These are phyloP conservation scores for Gyromitra esculenta DNA, from an alignment of 2,329 filamentous ascomycete species.

Conservation along the genomic window DNA sequence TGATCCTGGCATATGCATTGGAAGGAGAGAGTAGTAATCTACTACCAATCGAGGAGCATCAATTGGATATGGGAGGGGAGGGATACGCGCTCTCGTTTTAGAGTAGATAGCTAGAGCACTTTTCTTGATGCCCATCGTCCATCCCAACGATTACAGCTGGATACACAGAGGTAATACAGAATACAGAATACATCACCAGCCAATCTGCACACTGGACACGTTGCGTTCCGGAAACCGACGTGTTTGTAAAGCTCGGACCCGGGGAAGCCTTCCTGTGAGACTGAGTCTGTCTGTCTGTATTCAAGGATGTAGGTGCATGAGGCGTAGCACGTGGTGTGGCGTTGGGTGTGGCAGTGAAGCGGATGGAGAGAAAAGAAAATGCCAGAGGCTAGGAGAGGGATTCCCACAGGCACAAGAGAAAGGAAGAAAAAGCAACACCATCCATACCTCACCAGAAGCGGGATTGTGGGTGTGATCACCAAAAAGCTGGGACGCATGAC, in stretches of 20 bases:
- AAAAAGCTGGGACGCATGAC: neutral
- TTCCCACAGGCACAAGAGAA: neutral
- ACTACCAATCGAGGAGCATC: neutral
- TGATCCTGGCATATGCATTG: neutral
- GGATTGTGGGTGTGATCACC: neutral
- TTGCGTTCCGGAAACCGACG: constrained; percentile 12
- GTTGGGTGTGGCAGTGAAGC: neutral
- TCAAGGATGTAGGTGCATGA: neutral
- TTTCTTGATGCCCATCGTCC: no score
- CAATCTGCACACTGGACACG: constrained; percentile 13
- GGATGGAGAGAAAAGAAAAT: neutral
- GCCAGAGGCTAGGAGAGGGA: neutral
- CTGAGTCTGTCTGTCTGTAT: neutral
- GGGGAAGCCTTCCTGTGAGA: no score
- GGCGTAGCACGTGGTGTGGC: neutral
- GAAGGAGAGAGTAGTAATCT: neutral
- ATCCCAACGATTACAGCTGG: neutral
- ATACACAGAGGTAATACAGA: neutral
- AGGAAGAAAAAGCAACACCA: neutral
- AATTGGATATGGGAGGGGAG: neutral
- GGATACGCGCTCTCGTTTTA: neutral
- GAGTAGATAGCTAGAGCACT: no score
- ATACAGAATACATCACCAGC: no score
- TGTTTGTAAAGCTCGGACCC: constrained; percentile 2
- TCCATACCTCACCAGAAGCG: neutral